Conservation (phyloP, 2,329 filamentous ascomycete species). For the Hysterium pulicare region DNA sequence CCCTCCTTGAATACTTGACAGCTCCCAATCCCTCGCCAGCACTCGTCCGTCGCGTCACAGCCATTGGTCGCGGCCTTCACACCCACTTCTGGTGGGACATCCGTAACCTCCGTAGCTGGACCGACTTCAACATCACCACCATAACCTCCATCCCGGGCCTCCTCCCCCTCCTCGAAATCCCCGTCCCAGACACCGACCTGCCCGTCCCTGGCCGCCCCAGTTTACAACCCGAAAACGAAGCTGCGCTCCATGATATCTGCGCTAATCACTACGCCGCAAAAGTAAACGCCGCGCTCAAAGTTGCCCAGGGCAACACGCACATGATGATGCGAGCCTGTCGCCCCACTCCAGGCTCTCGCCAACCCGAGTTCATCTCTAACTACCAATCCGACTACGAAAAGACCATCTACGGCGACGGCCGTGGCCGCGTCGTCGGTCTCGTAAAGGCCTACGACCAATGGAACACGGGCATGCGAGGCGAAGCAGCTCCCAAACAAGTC, state of each 20-base stretch:
- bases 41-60: conserved; percentile 74
- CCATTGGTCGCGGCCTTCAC: conserved; percentile 64
- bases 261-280: conserved; percentile 77
- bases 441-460: conserved; percentile 90
- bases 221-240: conserved; percentile 74
- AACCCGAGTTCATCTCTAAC: conserved; percentile 65
- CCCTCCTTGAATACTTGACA: conserved; percentile 74
- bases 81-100: conserved; percentile 97
- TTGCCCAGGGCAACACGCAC: conserved; percentile 68
- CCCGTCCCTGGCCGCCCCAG: conserved; percentile 55
- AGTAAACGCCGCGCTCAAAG: conserved; percentile 76
- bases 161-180: conserved; percentile 61
- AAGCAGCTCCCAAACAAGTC: conserved; percentile 79
- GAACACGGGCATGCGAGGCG: conserved; percentile 90
- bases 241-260: conserved; percentile 71
- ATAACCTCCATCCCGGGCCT: conserved; percentile 73
- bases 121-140: conserved; percentile 68
- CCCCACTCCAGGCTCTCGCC: conserved; percentile 42
- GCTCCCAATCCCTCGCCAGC: conserved; percentile 76
- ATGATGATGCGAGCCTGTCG: conserved; percentile 46
- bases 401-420: conserved; percentile 45
- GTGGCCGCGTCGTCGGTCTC: conserved; percentile 71
- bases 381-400: conserved; percentile 52
- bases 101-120: conserved; percentile 81
- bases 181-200: conserved; percentile 61